phyloP scores from a whole-genome alignment of 805 yeast species.

The Jamesozyma rosinii region DNA sequence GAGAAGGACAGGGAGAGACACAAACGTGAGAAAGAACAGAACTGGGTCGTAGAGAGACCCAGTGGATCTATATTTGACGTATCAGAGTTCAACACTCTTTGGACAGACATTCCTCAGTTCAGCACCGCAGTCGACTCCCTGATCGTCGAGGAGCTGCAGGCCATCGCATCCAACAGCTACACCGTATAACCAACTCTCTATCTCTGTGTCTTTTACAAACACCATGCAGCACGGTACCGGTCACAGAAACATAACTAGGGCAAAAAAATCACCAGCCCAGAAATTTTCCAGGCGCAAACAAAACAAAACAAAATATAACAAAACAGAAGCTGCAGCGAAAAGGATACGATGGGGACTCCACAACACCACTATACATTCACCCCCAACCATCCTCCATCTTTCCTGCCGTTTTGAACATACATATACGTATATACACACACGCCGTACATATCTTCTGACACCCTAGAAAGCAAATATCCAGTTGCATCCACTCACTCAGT shows the following conservation, averaged over 20 bases:
- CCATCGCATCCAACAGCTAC: constrained; percentile 45
- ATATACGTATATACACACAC: too few species aligned
- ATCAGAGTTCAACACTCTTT: constrained; percentile 41
- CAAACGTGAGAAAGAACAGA: constrained; percentile 70
- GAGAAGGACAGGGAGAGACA: constrained; percentile 90
- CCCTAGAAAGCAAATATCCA: too few species aligned
- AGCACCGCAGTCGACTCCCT: constrained; percentile 37
- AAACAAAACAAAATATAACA: not conserved
- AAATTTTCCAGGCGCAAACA: constrained; percentile 7
- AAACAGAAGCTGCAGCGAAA: too few species aligned
- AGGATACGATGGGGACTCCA: too few species aligned
- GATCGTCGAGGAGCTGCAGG: constrained; percentile 46
- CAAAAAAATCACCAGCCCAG: not conserved
- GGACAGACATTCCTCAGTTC: constrained; percentile 24
- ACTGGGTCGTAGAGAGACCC: constrained; percentile 46
- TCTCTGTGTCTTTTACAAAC: too few species aligned
- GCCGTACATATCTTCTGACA: too few species aligned
- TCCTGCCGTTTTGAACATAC: too few species aligned
- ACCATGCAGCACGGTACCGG: too few species aligned
- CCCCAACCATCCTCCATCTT: too few species aligned
- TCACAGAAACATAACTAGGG: not conserved
- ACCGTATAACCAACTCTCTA: too few species aligned
- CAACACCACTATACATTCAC: too few species aligned
- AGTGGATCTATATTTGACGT: constrained; percentile 32
- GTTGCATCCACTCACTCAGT: too few species aligned